These are phyloP conservation scores for Acanthamoeba sp. DNA, from an alignment of 208 protist genomes.

Conservation along the genomic window DNA sequence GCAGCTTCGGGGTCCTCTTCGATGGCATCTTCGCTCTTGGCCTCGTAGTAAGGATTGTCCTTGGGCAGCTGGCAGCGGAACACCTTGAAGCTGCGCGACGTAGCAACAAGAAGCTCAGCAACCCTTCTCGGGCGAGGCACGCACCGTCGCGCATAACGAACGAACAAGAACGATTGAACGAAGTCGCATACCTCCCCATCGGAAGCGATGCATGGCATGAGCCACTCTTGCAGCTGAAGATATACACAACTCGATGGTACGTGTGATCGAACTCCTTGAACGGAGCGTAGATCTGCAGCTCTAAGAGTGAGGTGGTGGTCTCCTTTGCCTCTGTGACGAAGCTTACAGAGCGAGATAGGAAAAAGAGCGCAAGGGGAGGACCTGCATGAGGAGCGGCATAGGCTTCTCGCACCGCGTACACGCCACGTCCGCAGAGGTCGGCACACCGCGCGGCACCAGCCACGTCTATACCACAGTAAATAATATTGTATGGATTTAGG, in stretches of 20 bases:
- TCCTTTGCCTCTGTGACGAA: no score
- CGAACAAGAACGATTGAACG: no score
- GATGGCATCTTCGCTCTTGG: constrained; percentile 15
- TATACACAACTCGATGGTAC: constrained; percentile 20
- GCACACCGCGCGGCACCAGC: neutral
- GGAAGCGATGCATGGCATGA: constrained; percentile 29
- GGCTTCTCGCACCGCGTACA: constrained; percentile 11
- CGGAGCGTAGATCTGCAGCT: constrained; percentile 5
- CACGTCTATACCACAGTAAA: neutral
- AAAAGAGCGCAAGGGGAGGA: neutral
- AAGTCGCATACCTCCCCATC: neutral
- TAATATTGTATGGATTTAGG: no score
- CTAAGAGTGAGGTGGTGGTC: no score
- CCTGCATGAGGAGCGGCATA: constrained; percentile 14
- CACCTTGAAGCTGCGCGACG: neutral
- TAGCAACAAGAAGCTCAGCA: neutral
- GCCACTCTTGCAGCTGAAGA: constrained; percentile 44
- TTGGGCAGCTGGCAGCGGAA: constrained; percentile 13
- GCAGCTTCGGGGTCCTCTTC: constrained; percentile 30
- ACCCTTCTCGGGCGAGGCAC: no score
- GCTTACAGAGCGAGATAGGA: no score
- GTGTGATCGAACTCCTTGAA: constrained; percentile 51
- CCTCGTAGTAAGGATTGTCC: constrained; percentile 25
- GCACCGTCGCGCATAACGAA: no score
- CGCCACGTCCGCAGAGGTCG: neutral